These are phyloP conservation scores for Nitzschia palea DNA, from an alignment of 108 stramenopile genomes.

Conservation along the genomic window DNA sequence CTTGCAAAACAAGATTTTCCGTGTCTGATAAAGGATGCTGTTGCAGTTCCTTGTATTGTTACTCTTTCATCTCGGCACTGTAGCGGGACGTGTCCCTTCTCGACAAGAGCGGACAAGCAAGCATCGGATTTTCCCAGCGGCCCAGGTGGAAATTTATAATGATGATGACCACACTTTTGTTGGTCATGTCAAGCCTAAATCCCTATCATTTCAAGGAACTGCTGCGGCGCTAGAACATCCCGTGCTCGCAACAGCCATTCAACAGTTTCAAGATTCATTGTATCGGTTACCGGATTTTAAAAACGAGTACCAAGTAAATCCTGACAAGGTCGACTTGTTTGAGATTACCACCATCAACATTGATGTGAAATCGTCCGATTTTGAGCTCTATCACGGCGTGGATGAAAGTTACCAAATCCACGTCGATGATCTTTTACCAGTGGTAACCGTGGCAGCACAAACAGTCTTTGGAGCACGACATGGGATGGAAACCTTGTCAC, in stretches of 20 bases:
- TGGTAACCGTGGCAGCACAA: slow-evolving; percentile 11
- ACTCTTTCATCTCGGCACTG: no score
- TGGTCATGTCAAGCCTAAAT: slow-evolving; percentile 5
- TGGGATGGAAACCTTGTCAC: slow-evolving; percentile 61
- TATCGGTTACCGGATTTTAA: slow-evolving; percentile 22
- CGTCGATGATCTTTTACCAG: slow-evolving; percentile 6
- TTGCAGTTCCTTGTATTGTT: no score
- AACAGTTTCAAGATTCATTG: slow-evolving; percentile 18
- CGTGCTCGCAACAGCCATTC: slow-evolving; percentile 20
- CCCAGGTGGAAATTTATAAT: slow-evolving; percentile 22
- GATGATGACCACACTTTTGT: background rate
- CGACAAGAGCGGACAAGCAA: background rate
- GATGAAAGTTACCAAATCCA: slow-evolving; percentile 48
- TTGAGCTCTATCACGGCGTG: slow-evolving; percentile 23
- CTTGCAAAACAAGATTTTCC: no score
- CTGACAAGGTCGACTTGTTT: slow-evolving; percentile 3
- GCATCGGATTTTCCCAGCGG: slow-evolving; percentile 39
- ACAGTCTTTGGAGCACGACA: slow-evolving; percentile 62
- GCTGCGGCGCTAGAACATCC: background rate
- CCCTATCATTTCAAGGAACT: background rate
- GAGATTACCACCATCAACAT: slow-evolving; percentile 8
- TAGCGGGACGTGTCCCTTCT: no score
- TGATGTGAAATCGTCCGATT: slow-evolving; percentile 11
- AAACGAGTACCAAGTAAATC: slow-evolving; percentile 28
- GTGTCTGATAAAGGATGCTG: no score